A percentile compares a stretch with the other conserved stretches of the same genome.
Conservation (phyloP, 352 stramenopile species). For the Plasmopara muralis region DNA sequence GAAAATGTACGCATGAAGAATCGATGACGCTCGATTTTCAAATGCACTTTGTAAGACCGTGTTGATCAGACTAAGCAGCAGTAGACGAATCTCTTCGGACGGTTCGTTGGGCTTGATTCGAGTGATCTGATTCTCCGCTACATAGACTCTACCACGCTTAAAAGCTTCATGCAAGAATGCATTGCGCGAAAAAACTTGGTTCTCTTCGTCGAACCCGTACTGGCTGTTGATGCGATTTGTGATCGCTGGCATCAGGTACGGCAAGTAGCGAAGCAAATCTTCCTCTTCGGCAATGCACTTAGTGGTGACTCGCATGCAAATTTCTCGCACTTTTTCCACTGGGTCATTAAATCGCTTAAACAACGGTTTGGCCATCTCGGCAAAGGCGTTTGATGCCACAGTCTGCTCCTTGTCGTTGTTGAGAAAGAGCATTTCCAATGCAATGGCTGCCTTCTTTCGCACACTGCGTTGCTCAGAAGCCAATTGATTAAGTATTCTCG, state of each 20-base stretch:
- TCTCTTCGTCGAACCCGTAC: slow-evolving; percentile 69
- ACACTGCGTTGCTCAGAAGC: slow-evolving; percentile 38
- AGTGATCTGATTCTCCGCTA: slow-evolving; percentile 34
- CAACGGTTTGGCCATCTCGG: slow-evolving; percentile 57
- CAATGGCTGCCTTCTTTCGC: slow-evolving; percentile 54
- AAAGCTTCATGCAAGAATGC: slow-evolving; percentile 66
- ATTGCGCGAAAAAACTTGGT: slow-evolving; percentile 66
- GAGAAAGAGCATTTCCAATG: slow-evolving; percentile 44
- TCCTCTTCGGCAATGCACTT: slow-evolving; percentile 37
- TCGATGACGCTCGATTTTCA: slow-evolving; percentile 44
- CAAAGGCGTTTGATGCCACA: slow-evolving; percentile 17
- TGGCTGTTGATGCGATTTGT: slow-evolving; percentile 52
- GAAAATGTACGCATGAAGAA: slow-evolving; percentile 78
- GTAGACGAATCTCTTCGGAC: slow-evolving; percentile 71
- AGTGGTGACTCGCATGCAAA: slow-evolving; percentile 53
- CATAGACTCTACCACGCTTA: slow-evolving; percentile 59
- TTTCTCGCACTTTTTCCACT: slow-evolving; percentile 68
- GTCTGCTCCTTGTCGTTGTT: slow-evolving; percentile 1
- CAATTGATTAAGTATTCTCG: slow-evolving; percentile 54
- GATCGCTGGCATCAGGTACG: slow-evolving; percentile 72
- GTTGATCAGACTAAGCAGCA: slow-evolving; percentile 47
- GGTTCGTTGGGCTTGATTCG: slow-evolving; percentile 47
- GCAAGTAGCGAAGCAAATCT: slow-evolving; percentile 60
- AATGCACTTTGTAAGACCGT: slow-evolving; percentile 54
- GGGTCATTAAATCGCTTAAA: slow-evolving; percentile 83